Evolutionary conservation across 768 basidiomycete species (phyloP), one percentile per base, ranked within the genome.

Genomic region (Lactifluus rugatus): DNA sequence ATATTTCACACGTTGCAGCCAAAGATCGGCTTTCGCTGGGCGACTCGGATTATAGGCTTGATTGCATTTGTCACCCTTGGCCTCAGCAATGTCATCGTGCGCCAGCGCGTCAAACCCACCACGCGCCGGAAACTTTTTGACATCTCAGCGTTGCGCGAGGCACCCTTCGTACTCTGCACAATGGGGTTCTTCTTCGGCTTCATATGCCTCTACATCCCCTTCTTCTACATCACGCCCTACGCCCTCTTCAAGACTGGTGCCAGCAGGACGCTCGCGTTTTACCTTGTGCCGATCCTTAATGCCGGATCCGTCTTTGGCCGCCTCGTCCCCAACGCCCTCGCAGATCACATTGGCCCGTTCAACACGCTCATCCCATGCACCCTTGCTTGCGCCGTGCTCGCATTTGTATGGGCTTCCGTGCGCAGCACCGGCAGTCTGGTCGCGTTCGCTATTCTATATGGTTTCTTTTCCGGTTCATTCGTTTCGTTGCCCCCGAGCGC

Each of bases 401-500:
- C 67, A 21, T 64, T 71, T 28, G 59, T 65, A 28, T 70, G 72
- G 70, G 61, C 70, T 13, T 70, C 64, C 5, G 58, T 73, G 14
- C 51, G 57, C 46, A 67, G 53, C 21, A 64, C 65, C 5, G 65
- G 56, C 5, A 67, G 69, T 31, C 58, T 71, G 6, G 46, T 74
- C 7, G 64, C 66, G 14, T 71, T 75, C 25, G 69, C 67, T 1
- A 53, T 72, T 46, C 64, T 75, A 25, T 75, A 70, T 55, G 75
- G 75, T 1, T 74, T 76, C 62, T 73, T 72, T 55, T 65, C 68
- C 32, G 57, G 62, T 8, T 19, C 63, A 14, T 64, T 59, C 23
- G 60, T 64, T n/a, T 50, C 63, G 51, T 26, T 64, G 2, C 31
- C 54, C 14, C 55, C 58, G 7, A 56, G 54, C 32, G 25, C 45